phyloP scores from a whole-genome alignment of 2,329 filamentous ascomycete genomes.

The Exophiala bonariae region DNA sequence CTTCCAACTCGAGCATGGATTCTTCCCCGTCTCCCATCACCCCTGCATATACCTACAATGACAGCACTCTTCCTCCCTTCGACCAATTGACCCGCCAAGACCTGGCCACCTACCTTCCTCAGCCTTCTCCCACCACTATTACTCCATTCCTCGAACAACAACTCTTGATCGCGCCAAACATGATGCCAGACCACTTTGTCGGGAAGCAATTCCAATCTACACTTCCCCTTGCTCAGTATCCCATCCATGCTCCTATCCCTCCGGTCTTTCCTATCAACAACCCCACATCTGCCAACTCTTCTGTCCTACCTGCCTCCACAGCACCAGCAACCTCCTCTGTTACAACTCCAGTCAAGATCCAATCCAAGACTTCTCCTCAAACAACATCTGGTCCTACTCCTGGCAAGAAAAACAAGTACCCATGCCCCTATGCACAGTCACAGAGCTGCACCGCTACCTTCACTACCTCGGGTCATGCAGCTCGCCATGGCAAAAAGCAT shows the following conservation, averaged over 20 bases:
- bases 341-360: constrained; percentile 6
- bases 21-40: constrained; percentile 29
- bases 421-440: constrained; percentile 62
- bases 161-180: constrained; percentile 21
- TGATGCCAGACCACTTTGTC: constrained; percentile 18
- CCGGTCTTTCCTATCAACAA: constrained; percentile 14
- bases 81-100: constrained; percentile 28
- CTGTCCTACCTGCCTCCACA: not conserved
- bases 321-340: constrained; percentile 10
- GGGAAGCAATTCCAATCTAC: constrained; percentile 13
- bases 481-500: constrained; percentile 68
- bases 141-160: constrained; percentile 29
- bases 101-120: constrained; percentile 22
- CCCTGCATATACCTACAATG: constrained; percentile 26
- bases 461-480: constrained; percentile 66
- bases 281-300: constrained; percentile 12
- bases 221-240: constrained; percentile 15
- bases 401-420: constrained; percentile 62
- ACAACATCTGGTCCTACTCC: constrained; percentile 8
- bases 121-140: constrained; percentile 26
- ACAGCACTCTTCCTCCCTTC: constrained; percentile 23
- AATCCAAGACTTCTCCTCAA: constrained; percentile 16
- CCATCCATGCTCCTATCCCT: constrained; percentile 14
- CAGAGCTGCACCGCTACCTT: constrained; percentile 63
- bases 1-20: constrained; percentile 29